Evolutionary conservation across 768 basidiomycete genomes (phyloP).

Genomic region (Paxillus involutus): DNA sequence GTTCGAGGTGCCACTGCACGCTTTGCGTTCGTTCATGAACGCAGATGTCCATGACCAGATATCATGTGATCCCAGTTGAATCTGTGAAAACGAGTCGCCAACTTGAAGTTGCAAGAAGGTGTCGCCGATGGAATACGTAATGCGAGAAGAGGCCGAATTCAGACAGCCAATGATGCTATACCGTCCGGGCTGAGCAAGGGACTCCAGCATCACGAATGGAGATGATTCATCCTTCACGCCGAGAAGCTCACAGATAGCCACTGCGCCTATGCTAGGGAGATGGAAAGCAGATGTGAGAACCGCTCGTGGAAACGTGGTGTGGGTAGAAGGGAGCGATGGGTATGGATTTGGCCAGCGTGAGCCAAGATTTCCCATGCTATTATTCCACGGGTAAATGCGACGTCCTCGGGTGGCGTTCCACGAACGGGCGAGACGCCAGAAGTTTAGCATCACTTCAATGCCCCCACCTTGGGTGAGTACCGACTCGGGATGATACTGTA

Average conservation of each 20-base stretch:
- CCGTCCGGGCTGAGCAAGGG: conserved; percentile 71
- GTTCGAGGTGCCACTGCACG: conserved; percentile 45
- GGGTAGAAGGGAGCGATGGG: conserved; percentile 18
- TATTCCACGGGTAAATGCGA: conserved; percentile 42
- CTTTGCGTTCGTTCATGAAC: conserved; percentile 61
- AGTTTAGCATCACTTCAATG: conserved; percentile 65
- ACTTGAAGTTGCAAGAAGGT: conserved; percentile 43
- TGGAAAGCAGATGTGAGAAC: conserved; percentile 42
- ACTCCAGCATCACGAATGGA: conserved; percentile 75
- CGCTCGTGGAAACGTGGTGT: conserved; percentile 20
- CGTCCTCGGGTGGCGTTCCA: conserved; percentile 51
- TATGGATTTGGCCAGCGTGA: conserved; percentile 56
- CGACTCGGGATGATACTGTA: conserved; percentile 90
- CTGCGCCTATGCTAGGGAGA: conserved; percentile 40
- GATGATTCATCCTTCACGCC: conserved; percentile 55
- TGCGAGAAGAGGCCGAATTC: conserved; percentile 50
- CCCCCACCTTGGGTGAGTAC: conserved; percentile 71
- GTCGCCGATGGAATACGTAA: conserved; percentile 59
- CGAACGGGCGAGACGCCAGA: conserved; percentile 64
- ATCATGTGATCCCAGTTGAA: conserved; percentile 49
- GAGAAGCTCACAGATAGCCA: conserved; percentile 59
- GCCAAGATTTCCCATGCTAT: conserved; percentile 38
- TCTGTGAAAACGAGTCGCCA: conserved; percentile 33
- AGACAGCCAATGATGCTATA: conserved; percentile 72
- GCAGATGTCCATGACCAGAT: conserved; percentile 74